A percentile compares a stretch with the other conserved stretches of the same genome.
Evolutionary conservation across 1,284 basidiomycete genomes (phyloP).

Genomic region (Somion occarium): DNA sequence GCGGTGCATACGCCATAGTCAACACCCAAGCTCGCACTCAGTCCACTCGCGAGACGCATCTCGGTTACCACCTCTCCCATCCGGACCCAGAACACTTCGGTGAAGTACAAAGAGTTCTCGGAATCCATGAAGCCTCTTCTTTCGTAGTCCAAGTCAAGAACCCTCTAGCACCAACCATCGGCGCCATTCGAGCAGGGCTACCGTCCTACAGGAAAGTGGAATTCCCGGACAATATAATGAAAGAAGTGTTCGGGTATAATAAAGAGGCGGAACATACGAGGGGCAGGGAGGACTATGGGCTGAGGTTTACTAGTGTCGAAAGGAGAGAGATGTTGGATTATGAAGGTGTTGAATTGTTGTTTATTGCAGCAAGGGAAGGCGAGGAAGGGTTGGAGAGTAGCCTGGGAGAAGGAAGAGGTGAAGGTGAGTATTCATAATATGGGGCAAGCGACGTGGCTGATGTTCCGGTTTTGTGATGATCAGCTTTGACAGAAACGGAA

Average conservation of each 20-base stretch:
- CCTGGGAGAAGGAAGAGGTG: constrained; percentile 46
- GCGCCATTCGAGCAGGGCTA: constrained; percentile 29
- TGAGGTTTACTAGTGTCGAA: constrained; percentile 52
- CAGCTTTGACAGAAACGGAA: constrained; percentile 23
- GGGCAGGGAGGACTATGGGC: constrained; percentile 41
- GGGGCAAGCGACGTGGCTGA: background rate
- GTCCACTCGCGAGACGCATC: constrained; percentile 45
- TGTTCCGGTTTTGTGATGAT: too few species aligned
- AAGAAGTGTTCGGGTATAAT: constrained; percentile 42
- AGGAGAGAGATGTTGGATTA: constrained; percentile 52
- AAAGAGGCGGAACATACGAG: constrained; percentile 16
- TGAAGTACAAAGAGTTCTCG: constrained; percentile 48
- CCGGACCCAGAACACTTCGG: constrained; percentile 39
- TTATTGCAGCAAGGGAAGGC: constrained; percentile 52
- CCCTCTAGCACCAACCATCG: constrained; percentile 41
- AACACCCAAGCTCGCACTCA: constrained; percentile 41
- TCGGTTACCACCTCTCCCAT: constrained; percentile 56
- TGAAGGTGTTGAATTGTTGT: constrained; percentile 49
- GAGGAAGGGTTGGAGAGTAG: constrained; percentile 43
- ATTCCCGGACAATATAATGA: constrained; percentile 44
- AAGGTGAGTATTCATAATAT: constrained; percentile 36
- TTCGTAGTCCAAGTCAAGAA: constrained; percentile 58
- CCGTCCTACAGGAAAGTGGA: constrained; percentile 33
- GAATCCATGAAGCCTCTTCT: constrained; percentile 44
- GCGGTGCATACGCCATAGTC: constrained; percentile 62